A percentile compares a stretch with the other conserved stretches of the same genome.
Evolutionary conservation across 495 filamentous ascomycete genomes (phyloP).

Genomic region (Neurospora intermedia): DNA sequence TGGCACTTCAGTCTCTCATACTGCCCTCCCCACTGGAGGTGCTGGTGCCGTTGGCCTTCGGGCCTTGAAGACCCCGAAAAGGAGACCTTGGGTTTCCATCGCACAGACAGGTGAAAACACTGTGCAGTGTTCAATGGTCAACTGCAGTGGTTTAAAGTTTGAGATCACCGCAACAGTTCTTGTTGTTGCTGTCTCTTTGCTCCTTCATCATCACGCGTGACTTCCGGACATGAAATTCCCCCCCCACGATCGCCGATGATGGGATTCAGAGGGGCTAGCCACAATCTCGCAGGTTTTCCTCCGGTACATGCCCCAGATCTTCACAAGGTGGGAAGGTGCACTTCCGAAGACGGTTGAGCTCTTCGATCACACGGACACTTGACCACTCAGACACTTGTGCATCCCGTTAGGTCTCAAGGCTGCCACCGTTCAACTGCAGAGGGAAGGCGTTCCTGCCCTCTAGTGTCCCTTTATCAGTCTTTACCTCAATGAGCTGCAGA

Average conservation of each 20-base stretch:
- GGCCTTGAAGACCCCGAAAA: not conserved
- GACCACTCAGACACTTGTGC: no score
- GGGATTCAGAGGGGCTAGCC: not conserved
- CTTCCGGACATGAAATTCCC: not conserved
- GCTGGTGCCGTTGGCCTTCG: not conserved
- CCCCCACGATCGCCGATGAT: not conserved
- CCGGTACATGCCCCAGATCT: not conserved
- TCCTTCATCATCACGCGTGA: not conserved
- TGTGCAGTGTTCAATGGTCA: not conserved
- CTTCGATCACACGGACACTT: no score
- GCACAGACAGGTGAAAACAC: not conserved
- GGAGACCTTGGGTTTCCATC: not conserved
- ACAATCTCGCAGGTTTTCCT: not conserved
- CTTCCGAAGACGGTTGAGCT: no score
- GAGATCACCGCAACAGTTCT: not conserved
- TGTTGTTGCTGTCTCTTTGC: not conserved
- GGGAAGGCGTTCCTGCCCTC: not conserved
- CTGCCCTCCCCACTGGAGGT: not conserved
- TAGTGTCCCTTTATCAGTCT: not conserved
- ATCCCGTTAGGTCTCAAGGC: not conserved
- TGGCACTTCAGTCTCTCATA: not conserved
- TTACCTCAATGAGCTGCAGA: not conserved
- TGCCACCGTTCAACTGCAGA: not conserved
- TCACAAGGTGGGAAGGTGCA: not conserved
- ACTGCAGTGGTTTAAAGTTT: not conserved